Evolutionary conservation across 2,329 filamentous ascomycete species (phyloP), one percentile per base, ranked within the genome.

Genomic region (Ramichloridium luteum): DNA sequence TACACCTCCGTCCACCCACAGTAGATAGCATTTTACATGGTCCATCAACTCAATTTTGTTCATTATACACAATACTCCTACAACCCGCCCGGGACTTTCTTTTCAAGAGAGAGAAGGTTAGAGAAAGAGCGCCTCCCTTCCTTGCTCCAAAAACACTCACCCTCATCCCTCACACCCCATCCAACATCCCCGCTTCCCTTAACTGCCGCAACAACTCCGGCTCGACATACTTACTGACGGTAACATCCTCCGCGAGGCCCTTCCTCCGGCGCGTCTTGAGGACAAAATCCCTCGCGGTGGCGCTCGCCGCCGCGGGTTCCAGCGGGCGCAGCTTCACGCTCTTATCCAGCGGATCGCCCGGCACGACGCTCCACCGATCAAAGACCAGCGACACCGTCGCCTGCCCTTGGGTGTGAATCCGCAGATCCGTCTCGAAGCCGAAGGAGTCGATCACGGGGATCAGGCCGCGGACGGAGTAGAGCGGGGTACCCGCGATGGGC

Each of bases 381-480:
- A 98, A 98, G 9, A 93, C 84, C 20, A 98, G 69, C 47, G 78
- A 85, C 32, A 96, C 76, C 50, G 83, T 86, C 34, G 86, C 85
- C 55, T 85, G 79, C 31, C 90, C 88, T 62, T 94, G 83, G 0
- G 88, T 94, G 59, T 93, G 86, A 52, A 96, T 96, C 40, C 90
- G 72, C 36, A 98, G 68, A 62, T 98, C 90, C 10, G 90, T 96
- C 65, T 98, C 90, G 58, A 98, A 96, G 13, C 90, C 90, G 51
- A 98, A 98, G 16, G 78, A 85, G 63, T 98, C 90, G 53, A 98
- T 93, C 37, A 96, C 90, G 6, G 90, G 90, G 34, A 98, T 76
- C 30, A 96, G 67, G 3, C 90, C 90, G 48, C 78, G 81, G 32
- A 94, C 86, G 13, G 81, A 79, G 60, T 94, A 96, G 8, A 98